Evolutionary conservation across 192 early-diverging fungal species (phyloP).

Genomic region (Coemansia sp.): DNA sequence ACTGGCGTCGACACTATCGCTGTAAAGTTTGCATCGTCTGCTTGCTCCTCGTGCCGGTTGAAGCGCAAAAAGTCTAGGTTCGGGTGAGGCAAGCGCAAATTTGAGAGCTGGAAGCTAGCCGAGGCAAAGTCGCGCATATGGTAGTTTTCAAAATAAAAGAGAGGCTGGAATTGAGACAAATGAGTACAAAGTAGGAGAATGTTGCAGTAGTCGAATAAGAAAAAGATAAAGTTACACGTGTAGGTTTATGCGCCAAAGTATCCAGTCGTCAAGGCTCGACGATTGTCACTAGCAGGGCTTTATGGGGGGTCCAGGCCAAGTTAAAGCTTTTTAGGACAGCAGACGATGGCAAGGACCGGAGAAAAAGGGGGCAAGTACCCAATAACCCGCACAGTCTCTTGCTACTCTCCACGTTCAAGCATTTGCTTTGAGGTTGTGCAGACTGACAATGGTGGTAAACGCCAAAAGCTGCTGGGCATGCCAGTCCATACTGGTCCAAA

Average conservation of each 20-base stretch:
- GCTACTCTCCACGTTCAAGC: too few species aligned
- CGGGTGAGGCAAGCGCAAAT: slow-evolving; percentile 32
- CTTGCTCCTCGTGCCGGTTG: slow-evolving; percentile 25
- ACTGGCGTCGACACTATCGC: slow-evolving; percentile 32
- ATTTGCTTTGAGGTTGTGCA: too few species aligned
- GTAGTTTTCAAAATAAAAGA: neutral
- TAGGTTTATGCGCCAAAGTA: neutral
- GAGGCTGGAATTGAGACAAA: neutral
- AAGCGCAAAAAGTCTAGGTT: slow-evolving; percentile 35
- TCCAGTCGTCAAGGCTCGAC: neutral
- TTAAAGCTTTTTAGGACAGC: neutral
- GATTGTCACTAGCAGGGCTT: slow-evolving; percentile 7
- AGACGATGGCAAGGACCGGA: too few species aligned
- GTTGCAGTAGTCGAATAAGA: too few species aligned
- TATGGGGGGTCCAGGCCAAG: slow-evolving; percentile 12
- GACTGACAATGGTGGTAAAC: too few species aligned
- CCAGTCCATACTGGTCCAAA: too few species aligned
- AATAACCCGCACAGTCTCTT: too few species aligned
- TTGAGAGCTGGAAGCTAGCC: slow-evolving; percentile 28
- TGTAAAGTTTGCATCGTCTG: slow-evolving; percentile 31
- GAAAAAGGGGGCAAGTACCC: too few species aligned
- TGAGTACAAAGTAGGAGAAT: neutral
- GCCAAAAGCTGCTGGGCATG: too few species aligned
- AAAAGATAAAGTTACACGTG: neutral
- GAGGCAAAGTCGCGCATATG: slow-evolving; percentile 25